Evolutionary conservation across 164 flowering plant genomes (phyloP).

Genomic region (Brasenia schreberi): DNA sequence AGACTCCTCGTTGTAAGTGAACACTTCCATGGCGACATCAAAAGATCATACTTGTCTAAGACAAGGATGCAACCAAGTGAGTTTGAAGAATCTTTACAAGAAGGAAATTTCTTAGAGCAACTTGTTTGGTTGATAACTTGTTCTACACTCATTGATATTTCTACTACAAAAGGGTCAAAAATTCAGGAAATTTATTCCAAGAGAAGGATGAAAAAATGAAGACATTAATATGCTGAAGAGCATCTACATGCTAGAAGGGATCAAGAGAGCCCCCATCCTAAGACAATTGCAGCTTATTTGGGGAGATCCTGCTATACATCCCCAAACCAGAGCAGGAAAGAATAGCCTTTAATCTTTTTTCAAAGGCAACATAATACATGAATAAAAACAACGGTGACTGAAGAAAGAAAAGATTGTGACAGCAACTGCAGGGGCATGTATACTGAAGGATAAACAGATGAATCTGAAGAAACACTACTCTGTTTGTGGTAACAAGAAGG

Average conservation of each 20-base stretch:
- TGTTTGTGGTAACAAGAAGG: constrained; percentile 66
- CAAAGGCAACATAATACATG: background rate
- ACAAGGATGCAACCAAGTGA: too few species aligned
- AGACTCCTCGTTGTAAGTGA: background rate
- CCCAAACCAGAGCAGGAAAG: background rate
- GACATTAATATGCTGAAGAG: too few species aligned
- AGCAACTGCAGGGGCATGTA: too few species aligned
- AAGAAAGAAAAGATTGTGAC: too few species aligned
- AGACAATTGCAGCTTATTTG: background rate
- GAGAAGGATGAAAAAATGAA: background rate
- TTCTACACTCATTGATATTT: background rate
- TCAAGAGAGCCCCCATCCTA: background rate
- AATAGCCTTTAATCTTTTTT: background rate
- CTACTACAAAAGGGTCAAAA: background rate
- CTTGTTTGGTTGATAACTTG: background rate
- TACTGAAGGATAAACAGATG: too few species aligned
- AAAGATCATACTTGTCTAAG: too few species aligned
- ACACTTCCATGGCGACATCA: too few species aligned
- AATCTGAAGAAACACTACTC: constrained; percentile 14
- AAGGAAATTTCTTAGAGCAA: background rate
- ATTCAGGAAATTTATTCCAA: too few species aligned
- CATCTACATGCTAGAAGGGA: too few species aligned
- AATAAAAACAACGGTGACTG: too few species aligned
- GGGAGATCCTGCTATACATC: background rate
- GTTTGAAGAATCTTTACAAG: background rate